phyloP scores from a whole-genome alignment of 2,329 filamentous ascomycete genomes.

The Helotiales sp. region DNA sequence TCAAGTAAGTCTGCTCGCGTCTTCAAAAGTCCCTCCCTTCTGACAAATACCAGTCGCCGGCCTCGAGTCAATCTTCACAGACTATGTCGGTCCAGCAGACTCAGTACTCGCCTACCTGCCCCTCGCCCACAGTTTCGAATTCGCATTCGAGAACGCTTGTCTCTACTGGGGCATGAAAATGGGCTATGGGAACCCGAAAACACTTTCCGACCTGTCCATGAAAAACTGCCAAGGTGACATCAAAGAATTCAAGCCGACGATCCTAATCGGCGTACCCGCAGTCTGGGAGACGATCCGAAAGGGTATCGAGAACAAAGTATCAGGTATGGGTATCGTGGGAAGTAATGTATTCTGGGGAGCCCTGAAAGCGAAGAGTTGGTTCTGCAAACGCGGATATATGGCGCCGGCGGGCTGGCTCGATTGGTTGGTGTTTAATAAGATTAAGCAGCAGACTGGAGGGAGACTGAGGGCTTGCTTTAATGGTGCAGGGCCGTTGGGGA shows the following conservation, averaged over 20 bases:
- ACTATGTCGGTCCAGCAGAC: constrained; percentile 77
- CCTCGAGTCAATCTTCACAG: constrained; percentile 75
- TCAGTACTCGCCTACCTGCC: constrained; percentile 88
- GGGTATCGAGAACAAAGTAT: constrained; percentile 81
- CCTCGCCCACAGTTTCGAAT: constrained; percentile 93
- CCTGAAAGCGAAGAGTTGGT: constrained; percentile 61
- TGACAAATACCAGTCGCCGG: constrained; percentile 66
- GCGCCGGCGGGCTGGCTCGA: constrained; percentile 71
- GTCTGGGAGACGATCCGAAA: constrained; percentile 98
- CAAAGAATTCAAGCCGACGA: constrained; percentile 83
- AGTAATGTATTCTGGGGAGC: constrained; percentile 77
- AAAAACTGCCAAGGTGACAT: constrained; percentile 93
- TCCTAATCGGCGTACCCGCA: constrained; percentile 92
- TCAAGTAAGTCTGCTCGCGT: constrained; percentile 59
- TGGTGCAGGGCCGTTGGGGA: constrained; percentile 85
- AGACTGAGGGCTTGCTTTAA: constrained; percentile 88
- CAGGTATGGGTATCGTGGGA: constrained; percentile 67
- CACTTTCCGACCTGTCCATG: constrained; percentile 83
- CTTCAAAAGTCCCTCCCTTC: neutral
- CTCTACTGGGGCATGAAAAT: constrained; percentile 88
- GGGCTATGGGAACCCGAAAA: constrained; percentile 90
- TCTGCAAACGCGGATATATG: constrained; percentile 52
- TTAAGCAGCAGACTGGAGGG: constrained; percentile 86
- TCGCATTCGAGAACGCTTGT: constrained; percentile 89
- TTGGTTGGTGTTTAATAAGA: constrained; percentile 83